A percentile compares a stretch with the other conserved stretches of the same genome.
phyloP scores from a whole-genome alignment of 345 rosid genomes.

The Hibiscus syriacus region DNA sequence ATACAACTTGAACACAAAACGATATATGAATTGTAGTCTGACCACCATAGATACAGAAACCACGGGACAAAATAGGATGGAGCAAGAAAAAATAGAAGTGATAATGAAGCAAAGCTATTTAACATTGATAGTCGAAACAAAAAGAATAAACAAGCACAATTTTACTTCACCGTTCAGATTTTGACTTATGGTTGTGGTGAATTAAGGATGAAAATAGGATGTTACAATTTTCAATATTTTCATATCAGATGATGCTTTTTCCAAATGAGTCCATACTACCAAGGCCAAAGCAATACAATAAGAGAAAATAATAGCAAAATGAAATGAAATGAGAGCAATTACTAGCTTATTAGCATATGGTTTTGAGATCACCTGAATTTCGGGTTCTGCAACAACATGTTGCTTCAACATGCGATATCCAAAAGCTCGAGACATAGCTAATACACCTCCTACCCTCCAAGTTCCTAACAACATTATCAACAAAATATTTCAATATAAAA shows the following conservation, averaged over 20 bases:
- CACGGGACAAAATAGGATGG: not conserved
- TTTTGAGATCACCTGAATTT: conserved; percentile 68
- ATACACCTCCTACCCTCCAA: conserved; percentile 98
- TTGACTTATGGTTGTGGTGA: not conserved
- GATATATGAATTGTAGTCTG: not conserved
- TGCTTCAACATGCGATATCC: conserved; percentile 99
- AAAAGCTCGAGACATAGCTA: conserved; percentile 98
- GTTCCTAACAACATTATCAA: conserved; percentile 54
- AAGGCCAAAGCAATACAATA: not conserved
- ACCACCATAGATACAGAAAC: not conserved
- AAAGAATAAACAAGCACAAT: not conserved
- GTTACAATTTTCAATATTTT: not conserved
- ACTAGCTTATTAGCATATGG: not conserved
- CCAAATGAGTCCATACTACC: not conserved
- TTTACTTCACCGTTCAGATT: not conserved
- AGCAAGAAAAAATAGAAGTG: not conserved
- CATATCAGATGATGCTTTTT: not conserved
- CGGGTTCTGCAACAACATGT: conserved; percentile 95
- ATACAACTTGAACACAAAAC: not conserved
- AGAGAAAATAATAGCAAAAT: not conserved
- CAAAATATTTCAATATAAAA: not conserved
- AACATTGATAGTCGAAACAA: not conserved
- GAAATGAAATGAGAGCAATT: not conserved
- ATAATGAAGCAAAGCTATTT: not conserved
- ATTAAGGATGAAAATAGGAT: not conserved